Base-by-base conservation (phyloP, 495 filamentous ascomycete genomes). In the Letharia columbiana region DNA sequence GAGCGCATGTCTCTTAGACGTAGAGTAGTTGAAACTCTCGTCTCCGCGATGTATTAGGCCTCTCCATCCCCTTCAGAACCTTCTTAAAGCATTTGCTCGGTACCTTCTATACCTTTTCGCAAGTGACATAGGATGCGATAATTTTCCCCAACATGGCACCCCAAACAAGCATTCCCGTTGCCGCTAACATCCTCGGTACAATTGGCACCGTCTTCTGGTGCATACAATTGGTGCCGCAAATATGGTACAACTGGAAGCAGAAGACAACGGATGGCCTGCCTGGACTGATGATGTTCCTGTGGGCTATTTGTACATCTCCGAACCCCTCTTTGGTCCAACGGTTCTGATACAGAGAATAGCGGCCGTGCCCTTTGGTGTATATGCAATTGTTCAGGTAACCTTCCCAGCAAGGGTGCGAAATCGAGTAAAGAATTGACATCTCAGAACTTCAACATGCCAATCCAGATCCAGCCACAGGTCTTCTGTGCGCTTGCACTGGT, bases 241-340 rank as follows among this genome's bases (percentile, higher is more conserved):
- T 90, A 75, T 91, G 87, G 87, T 81, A 83, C 65, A 91, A 90
- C 72, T 90, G 84, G 80, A 77, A 78, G 13, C 79, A 76, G 15
- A 91, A 92, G 70, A 82, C 82, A 60, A 91, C 89, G 1, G 86
- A 90, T 50, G 89, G 89, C 0, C 77, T 92, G 1, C 89, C 89
- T 7, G 83, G 80, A 0, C 67, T 77, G 20, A 92, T 92, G 89
- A 86, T 90, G 83, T 84, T 91, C 63, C 73, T 91, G 3, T 91
- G 89, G 88, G 86, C 86, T 33, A 72, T 81, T 41, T 87, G 87
- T 89, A n/a, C 4, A 28, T 45, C 15, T 40, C 8, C 20, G 20
- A 50, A 31, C 12, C 3, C 9, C 47, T 41, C 7, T 41, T 52
- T 52, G 13, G 10, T 41, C 23, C 35, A 3, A 12, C 15, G 7